phyloP scores from a whole-genome alignment of 257 asterid genomes.

The Coffea eugenioides region DNA sequence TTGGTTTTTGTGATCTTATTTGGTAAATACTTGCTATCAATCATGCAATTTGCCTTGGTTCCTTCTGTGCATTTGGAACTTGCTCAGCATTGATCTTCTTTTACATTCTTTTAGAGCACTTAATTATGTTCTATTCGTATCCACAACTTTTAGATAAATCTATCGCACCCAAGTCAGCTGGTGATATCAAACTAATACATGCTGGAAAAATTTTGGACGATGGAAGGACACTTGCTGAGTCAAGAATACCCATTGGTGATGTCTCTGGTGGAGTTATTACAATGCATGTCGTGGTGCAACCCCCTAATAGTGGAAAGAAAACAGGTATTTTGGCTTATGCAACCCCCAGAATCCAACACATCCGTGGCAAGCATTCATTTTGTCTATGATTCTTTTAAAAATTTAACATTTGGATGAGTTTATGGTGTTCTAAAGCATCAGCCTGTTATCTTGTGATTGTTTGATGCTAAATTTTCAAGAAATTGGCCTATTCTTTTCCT shows the following conservation, averaged over 20 bases:
- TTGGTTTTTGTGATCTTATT: not conserved
- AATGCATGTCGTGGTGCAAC: conserved; percentile 68
- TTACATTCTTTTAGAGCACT: not conserved
- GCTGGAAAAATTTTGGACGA: conserved; percentile 55
- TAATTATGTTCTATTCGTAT: not conserved
- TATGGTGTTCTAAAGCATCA: not conserved
- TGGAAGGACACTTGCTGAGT: conserved; percentile 54
- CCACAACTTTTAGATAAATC: conserved; percentile 35
- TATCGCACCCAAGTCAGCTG: conserved; percentile 39
- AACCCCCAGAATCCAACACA: not conserved
- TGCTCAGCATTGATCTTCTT: not conserved
- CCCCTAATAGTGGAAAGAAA: conserved; percentile 40
- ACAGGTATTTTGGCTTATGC: conserved; percentile 29
- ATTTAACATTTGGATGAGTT: not conserved
- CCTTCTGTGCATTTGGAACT: not conserved
- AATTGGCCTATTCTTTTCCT: not conserved
- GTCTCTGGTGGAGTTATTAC: conserved; percentile 51
- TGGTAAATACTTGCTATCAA: not conserved
- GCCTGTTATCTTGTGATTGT: not conserved
- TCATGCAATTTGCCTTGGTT: not conserved
- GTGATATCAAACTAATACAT: conserved; percentile 56
- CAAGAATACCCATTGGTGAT: conserved; percentile 38
- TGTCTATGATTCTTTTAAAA: not conserved
- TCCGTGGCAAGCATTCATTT: not conserved
- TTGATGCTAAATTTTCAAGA: not conserved